Evolutionary conservation across 371 early-diverging fungal species (phyloP).

Genomic region (Apophysomyces trapeziformis): DNA sequence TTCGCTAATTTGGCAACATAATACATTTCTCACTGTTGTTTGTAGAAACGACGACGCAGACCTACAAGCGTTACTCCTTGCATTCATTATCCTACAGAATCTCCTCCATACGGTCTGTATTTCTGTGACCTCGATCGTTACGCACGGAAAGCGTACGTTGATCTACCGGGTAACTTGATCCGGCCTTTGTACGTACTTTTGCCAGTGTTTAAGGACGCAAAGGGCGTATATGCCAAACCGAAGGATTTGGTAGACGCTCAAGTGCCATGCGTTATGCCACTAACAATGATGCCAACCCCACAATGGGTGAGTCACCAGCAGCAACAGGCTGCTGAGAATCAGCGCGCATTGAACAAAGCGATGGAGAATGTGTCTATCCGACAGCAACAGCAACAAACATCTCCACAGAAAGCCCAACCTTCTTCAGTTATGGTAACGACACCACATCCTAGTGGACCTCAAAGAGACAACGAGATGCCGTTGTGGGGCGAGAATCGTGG

Average conservation of each 20-base stretch:
- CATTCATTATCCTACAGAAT: conserved; percentile 42
- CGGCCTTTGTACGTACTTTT: conserved; percentile 35
- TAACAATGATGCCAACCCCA: neutral
- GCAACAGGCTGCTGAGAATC: conserved; percentile 10
- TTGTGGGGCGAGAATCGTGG: conserved; percentile 47
- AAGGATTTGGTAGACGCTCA: conserved; percentile 26
- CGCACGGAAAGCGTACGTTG: conserved; percentile 22
- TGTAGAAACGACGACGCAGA: conserved; percentile 26
- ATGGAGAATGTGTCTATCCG: conserved; percentile 6
- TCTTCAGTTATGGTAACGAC: neutral
- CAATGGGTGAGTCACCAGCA: conserved; percentile 21
- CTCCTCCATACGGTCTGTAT: conserved; percentile 30
- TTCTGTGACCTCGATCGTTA: conserved; percentile 36
- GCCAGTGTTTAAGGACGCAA: conserved; percentile 37
- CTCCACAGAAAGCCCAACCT: neutral
- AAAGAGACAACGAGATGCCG: conserved; percentile 18
- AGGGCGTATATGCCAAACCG: conserved; percentile 29
- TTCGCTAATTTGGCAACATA: neutral
- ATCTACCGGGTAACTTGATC: conserved; percentile 13
- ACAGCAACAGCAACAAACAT: conserved; percentile 14
- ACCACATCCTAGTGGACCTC: conserved; percentile 8
- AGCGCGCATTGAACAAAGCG: conserved; percentile 9
- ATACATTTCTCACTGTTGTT: neutral
- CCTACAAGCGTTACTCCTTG: conserved; percentile 26
- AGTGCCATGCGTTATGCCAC: neutral